These are phyloP conservation scores for Camillea tinctor DNA, from an alignment of 2,329 filamentous ascomycete species.

Conservation along the genomic window DNA sequence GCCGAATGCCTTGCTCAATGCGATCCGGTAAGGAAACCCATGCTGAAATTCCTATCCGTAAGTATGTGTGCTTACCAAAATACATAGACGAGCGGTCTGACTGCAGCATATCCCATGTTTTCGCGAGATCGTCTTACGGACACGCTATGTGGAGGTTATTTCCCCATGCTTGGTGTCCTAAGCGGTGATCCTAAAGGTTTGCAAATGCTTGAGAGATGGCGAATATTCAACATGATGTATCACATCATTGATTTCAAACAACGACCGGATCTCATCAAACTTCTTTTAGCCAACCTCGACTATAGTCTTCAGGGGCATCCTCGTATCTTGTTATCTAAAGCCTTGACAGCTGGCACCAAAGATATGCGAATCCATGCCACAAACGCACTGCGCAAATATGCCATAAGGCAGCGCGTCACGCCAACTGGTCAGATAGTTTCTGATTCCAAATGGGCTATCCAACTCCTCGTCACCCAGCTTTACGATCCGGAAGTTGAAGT, in stretches of 20 bases:
- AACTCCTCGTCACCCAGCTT: slow-evolving; percentile 93
- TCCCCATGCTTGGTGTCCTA: slow-evolving; percentile 84
- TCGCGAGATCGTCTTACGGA: slow-evolving; percentile 80
- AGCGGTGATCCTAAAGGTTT: slow-evolving; percentile 81
- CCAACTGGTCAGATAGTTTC: slow-evolving; percentile 45
- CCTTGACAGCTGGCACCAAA: slow-evolving; percentile 86
- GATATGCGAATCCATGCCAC: slow-evolving; percentile 90
- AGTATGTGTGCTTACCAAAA: slow-evolving; percentile 17
- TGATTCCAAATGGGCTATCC: slow-evolving; percentile 93
- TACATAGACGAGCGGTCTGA: slow-evolving; percentile 64
- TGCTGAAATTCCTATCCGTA: neutral
- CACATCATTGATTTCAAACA: slow-evolving; percentile 92
- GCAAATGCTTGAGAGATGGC: slow-evolving; percentile 90
- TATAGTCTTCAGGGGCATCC: slow-evolving; percentile 87
- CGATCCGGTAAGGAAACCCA: slow-evolving; percentile 64
- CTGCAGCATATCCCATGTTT: slow-evolving; percentile 85
- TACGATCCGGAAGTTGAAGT: slow-evolving; percentile 98
- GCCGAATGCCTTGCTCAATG: slow-evolving; percentile 95
- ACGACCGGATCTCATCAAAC: slow-evolving; percentile 85
- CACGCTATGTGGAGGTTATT: slow-evolving; percentile 89
- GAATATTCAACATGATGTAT: slow-evolving; percentile 99
- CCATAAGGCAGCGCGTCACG: slow-evolving; percentile 52
- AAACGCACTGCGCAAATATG: slow-evolving; percentile 82
- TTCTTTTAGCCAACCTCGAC: slow-evolving; percentile 87
- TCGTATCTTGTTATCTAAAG: slow-evolving; percentile 88